Base-by-base conservation (phyloP, 306 rosid species). In the Myrica gale region DNA sequence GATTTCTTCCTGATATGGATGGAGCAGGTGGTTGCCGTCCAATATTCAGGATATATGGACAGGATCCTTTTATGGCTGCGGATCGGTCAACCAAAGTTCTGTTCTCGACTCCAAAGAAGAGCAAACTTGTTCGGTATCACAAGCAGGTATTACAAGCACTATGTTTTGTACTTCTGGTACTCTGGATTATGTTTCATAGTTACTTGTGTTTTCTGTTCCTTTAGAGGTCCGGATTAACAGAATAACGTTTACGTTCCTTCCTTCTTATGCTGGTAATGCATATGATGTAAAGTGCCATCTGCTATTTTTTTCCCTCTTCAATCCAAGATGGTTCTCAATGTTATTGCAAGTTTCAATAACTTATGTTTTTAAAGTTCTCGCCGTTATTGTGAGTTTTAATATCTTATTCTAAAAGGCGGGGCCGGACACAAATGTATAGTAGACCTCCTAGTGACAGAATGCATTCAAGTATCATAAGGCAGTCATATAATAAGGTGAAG, bases 21-120 rank as follows among this genome's bases (percentile, higher is more conserved):
- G 92, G 98, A 76, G 91, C 82, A 51, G 93, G 97, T 77, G 99
- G 96, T 55, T 96, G 97, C 80, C 84, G 99, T 75, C 99, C 99
- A 67, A 84, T 96, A 72, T 90, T 92, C 82, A 89, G 99, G 85
- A 89, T 96, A 83, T 90, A 96, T 70, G 99, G 99, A 55, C 99
- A 82, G 75, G 98, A 92, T 55, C 98, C 99, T 48, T 90, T 96
- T 81, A 90, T 90, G 93, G 91, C 86, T 74, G 79, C 93, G 21
- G 93, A 96, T 81, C 89, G 90, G 82, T 88, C 92, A 58, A 86
- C 97, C 55, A 96, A 92, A 85, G 93, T 92, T 82, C 85, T 96
- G 68, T 92, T 92, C 79, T 92, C 98, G 42, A 90, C 99, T 70
- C 97, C 99, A 44, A 92, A 92, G 87, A 85, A 46, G 82, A 89